phyloP scores from a whole-genome alignment of 208 protist genomes.

The Crithidia acanthocephali region DNA sequence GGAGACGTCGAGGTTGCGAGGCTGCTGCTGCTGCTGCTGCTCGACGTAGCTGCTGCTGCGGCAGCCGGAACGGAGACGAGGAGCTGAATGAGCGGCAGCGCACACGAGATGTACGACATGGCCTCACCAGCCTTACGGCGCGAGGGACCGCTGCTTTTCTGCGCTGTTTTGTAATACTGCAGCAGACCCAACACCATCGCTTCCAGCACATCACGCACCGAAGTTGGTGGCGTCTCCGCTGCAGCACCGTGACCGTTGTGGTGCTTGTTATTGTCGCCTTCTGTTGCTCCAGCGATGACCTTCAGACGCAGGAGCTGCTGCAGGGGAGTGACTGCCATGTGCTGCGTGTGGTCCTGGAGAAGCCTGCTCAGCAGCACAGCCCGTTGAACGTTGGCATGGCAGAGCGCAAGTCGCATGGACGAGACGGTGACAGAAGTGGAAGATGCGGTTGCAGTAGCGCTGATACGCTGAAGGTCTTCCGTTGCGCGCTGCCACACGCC shows the following conservation, averaged over 20 bases:
- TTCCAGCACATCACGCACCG: slow-evolving; percentile 29
- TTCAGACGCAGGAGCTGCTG: slow-evolving; percentile 63
- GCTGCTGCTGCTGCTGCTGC: neutral
- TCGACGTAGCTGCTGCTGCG: no score
- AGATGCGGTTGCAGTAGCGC: neutral
- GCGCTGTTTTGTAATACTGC: slow-evolving; percentile 15
- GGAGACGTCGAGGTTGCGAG: neutral
- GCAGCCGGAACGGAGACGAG: slow-evolving; percentile 16
- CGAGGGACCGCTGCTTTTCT: neutral
- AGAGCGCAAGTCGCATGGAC: slow-evolving; percentile 13
- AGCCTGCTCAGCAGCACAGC: slow-evolving; percentile 70
- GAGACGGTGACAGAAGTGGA: neutral
- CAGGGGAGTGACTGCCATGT: slow-evolving; percentile 59
- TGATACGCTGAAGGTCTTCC: slow-evolving; percentile 16
- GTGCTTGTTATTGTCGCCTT: neutral
- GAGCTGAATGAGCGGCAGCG: slow-evolving; percentile 30
- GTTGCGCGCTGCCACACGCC: slow-evolving; percentile 38
- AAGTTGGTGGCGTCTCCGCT: neutral
- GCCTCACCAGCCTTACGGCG: slow-evolving; percentile 9
- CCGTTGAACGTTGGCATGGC: slow-evolving; percentile 35
- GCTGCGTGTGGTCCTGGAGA: slow-evolving; percentile 61
- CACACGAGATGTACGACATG: slow-evolving; percentile 31
- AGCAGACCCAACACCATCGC: slow-evolving; percentile 24
- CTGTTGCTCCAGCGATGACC: neutral
- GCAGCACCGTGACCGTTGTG: neutral